Conservation (phyloP, 2,329 filamentous ascomycete genomes). For the Ophiosphaerella korrae region DNA sequence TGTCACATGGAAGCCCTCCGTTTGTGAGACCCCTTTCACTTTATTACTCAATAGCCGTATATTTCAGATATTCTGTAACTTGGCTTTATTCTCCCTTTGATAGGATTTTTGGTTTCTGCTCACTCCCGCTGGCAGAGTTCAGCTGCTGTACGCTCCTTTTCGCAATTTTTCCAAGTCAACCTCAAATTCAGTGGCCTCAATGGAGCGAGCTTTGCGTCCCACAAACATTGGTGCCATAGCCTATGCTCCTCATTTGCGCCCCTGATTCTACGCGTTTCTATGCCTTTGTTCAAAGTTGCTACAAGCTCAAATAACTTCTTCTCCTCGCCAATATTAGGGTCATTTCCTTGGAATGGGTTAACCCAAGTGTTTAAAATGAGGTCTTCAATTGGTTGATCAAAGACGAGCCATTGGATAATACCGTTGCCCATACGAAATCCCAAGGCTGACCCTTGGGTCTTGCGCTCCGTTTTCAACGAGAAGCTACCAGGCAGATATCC, state of each 20-base stretch:
- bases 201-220: constrained; percentile 24
- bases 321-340: neutral
- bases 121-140: no score
- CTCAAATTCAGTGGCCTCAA: constrained; percentile 37
- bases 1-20: no score
- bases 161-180: constrained; percentile 15
- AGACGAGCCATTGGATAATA: constrained; percentile 30
- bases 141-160: neutral
- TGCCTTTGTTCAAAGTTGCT: constrained; percentile 14
- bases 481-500: constrained; percentile 23
- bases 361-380: constrained; percentile 6
- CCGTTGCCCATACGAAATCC: constrained; percentile 18
- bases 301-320: constrained; percentile 27
- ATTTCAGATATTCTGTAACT: no score
- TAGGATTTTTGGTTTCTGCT: no score
- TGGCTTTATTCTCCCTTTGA: no score
- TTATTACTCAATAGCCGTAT: no score
- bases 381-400: constrained; percentile 9
- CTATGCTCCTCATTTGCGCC: constrained; percentile 23
- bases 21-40: no score
- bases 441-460: constrained; percentile 21
- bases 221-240: constrained; percentile 20
- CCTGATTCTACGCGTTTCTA: constrained; percentile 2
- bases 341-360: neutral
- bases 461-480: neutral